phyloP scores from a whole-genome alignment of 805 yeast genomes.

The Brettanomyces custersianus region DNA sequence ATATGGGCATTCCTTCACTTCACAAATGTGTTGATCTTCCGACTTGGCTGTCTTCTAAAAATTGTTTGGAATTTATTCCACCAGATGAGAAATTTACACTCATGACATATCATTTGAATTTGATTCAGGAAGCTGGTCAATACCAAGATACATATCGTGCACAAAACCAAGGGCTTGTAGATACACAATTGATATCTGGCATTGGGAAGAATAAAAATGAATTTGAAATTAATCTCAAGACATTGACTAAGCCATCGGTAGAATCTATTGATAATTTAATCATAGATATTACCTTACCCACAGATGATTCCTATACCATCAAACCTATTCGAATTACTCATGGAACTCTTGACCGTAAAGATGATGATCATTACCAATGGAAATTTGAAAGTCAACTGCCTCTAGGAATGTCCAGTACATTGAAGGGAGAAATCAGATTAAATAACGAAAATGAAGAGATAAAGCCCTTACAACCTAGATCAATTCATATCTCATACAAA shows the following conservation, averaged over 20 bases:
- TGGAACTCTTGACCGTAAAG: constrained; percentile 60
- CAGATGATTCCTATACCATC: constrained; percentile 20
- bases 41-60: constrained; percentile 39
- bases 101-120: constrained; percentile 54
- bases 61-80: constrained; percentile 61
- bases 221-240: constrained; percentile 49
- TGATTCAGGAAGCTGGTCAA: constrained; percentile 22
- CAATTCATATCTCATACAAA: constrained; percentile 41
- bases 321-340: constrained; percentile 58
- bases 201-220: constrained; percentile 46
- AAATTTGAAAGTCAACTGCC: constrained; percentile 47
- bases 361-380: constrained; percentile 57
- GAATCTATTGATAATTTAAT: constrained; percentile 38
- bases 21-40: constrained; percentile 60
- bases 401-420: constrained; percentile 57
- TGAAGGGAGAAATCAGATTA: constrained; percentile 41
- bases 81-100: constrained; percentile 74
- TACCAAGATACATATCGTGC: constrained; percentile 14
- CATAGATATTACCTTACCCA: constrained; percentile 28
- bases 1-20: constrained; percentile 50
- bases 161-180: constrained; percentile 42
- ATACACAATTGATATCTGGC: constrained; percentile 43
- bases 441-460: constrained; percentile 6
- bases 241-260: constrained; percentile 36
- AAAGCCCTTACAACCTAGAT: constrained; percentile 28